Base-by-base conservation (phyloP, 1,139 yeast species). In the Candida sanyaensis region DNA sequence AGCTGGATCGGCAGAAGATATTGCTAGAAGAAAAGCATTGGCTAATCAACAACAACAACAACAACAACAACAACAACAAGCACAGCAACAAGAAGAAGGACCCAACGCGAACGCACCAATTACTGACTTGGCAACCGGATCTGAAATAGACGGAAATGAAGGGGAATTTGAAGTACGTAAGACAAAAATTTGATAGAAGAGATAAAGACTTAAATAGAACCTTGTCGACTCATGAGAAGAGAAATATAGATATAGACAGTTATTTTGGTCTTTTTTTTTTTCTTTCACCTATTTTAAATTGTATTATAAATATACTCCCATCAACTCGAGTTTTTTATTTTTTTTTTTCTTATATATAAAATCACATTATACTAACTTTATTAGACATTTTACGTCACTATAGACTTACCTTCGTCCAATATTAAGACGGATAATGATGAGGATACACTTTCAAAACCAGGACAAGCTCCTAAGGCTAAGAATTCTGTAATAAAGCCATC, bases 1-100 rank as follows among this genome's bases (percentile, higher is more conserved):
- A 61, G 92, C 93, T 1, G 93, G 93, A 2, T 84, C 91, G 1
- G 87, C 83, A 49, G 92, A 84, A 47, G 93, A 86, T 62, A 77
- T 85, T 33, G 54, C 61, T 55, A 46, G 66, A 60, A 54, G 86
- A 59, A 58, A 58, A 50, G 58, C 49, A 24, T 51, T 43, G 32
- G 45, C 55, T 51, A 54, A 52, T 10, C 38, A 39, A 33, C 36
- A 28, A 26, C 29, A 43, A 30, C 13, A 34, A n/a, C n/a, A n/a
- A n/a, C n/a, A n/a, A n/a, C n/a, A n/a, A n/a, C n/a, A n/a, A 21
- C 28, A 26, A 26, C 28, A 26, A 26, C 28, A 31, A 9, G 12
- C 3, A 29, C 36, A 28, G 17, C 29, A 43, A 30, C 13, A 34
- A 21, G 9, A 26, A 26, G 9, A 26, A 26, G 9, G 28, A n/a